Base-by-base conservation (phyloP, 352 stramenopile genomes). In the Pythium insidiosum region DNA sequence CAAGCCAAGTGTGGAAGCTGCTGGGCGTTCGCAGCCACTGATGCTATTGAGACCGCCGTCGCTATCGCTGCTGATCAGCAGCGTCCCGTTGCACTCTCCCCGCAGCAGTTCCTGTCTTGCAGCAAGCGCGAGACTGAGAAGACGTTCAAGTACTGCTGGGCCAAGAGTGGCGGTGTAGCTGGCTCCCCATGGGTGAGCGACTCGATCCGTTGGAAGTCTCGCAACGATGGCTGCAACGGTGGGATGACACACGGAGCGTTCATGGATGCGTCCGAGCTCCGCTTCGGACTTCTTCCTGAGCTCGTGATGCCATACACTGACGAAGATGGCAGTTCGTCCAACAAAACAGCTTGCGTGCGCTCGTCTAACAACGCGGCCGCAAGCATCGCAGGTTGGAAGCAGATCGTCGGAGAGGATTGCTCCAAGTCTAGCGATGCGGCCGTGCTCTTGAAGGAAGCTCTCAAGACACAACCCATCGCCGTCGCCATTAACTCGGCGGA, bases 201-300 rank as follows among this genome's bases (percentile, higher is more conserved):
- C 15, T 55, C 62, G 43, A 85, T 88, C 42, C 84, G 68, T 45
- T 90, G 77, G 77, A 75, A 85, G 43, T 86, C 74, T 7, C 60
- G 59, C 26, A 90, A 90, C 58, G 50, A 85, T 19, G 74, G 73
- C n/a, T 90, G 77, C 22, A 72, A 86, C 28, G 77, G 77, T 47
- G 77, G 77, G 19, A 90, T 90, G 77, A 90, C 77, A 12, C 77
- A 90, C 46, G 76, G 76, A 10, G 77, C 77, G 19, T 84, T 90
- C 47, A 75, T 80, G 34, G 77, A 90, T 33, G 74, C 77, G 0
- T 74, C 71, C 4, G 62, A 79, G 53, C 68, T 73, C 20, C 44
- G 63, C 11, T 77, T 71, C 53, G 66, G 73, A n/a, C 68, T 90
- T 2, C 48, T 87, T 23, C 77, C 74, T 19, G 72, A 81, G 36